phyloP scores from a whole-genome alignment of 2,329 filamentous ascomycete species.

The Colletotrichum salicis region DNA sequence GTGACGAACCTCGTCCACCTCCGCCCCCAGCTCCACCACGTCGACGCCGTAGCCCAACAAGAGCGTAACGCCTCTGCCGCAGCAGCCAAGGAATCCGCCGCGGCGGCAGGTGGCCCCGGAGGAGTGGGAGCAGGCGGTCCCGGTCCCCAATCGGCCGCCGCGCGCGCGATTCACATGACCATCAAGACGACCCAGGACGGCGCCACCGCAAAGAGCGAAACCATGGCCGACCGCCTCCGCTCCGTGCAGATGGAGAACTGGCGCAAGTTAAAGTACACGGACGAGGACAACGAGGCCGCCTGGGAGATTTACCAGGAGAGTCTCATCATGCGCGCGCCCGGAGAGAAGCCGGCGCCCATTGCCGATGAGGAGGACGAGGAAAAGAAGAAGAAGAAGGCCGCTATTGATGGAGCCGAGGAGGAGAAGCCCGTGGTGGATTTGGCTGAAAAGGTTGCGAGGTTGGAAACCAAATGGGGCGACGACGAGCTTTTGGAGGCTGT shows the following conservation, averaged over 20 bases:
- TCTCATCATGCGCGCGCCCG: conserved; percentile 64
- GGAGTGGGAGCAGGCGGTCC: conserved; percentile 51
- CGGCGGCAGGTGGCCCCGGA: conserved; percentile 48
- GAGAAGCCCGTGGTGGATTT: conserved; percentile 38
- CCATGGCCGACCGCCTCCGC: conserved; percentile 79
- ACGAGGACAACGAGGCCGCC: conserved; percentile 80
- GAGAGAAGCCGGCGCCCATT: background rate
- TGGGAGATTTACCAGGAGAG: conserved; percentile 81
- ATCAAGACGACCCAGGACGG: conserved; percentile 81
- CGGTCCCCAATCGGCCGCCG: conserved; percentile 57
- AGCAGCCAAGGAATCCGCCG: conserved; percentile 47
- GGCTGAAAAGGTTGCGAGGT: conserved; percentile 50
- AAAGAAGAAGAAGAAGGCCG: conserved; percentile 41
- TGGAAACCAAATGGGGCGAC: conserved; percentile 56
- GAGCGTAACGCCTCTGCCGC: conserved; percentile 62
- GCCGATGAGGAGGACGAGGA: conserved; percentile 39
- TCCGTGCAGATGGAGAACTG: conserved; percentile 85
- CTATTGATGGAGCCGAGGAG: conserved; percentile 22
- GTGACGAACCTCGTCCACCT: conserved; percentile 87
- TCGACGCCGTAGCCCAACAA: conserved; percentile 85
- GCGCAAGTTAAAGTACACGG: conserved; percentile 81
- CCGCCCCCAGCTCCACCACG: conserved; percentile 90
- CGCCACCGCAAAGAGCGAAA: conserved; percentile 73
- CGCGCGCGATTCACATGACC: conserved; percentile 85
- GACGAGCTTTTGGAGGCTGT: conserved; percentile 58